Percentiles rank a stretch among this genome's conserved stretches.
Conservation (phyloP, 345 rosid genomes). For the rapeseed (Brassica napus) region Da-Ae NC_063435.1:6566001-6566500, state of each 20-base stretch:
- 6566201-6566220: neutral
- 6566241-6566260: neutral
- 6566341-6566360: neutral
- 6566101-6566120: neutral
- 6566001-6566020: constrained; percentile 57
- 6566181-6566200: neutral
- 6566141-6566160: neutral
- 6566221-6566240: neutral
- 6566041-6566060: constrained; percentile 83
- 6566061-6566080: neutral
- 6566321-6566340: neutral
- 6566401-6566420: neutral
- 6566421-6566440: neutral
- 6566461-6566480: neutral
- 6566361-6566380: neutral
- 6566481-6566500: constrained; percentile 46
- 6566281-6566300: neutral
- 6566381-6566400: neutral
- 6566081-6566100: neutral
- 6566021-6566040: constrained; percentile 72
- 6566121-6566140: neutral
- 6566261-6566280: neutral
- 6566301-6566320: neutral
- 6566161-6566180: neutral
- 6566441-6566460: constrained; percentile 1